Base-by-base conservation (phyloP, 2,329 filamentous ascomycete species). In the Pseudopyrenochaeta lycopersici region DNA sequence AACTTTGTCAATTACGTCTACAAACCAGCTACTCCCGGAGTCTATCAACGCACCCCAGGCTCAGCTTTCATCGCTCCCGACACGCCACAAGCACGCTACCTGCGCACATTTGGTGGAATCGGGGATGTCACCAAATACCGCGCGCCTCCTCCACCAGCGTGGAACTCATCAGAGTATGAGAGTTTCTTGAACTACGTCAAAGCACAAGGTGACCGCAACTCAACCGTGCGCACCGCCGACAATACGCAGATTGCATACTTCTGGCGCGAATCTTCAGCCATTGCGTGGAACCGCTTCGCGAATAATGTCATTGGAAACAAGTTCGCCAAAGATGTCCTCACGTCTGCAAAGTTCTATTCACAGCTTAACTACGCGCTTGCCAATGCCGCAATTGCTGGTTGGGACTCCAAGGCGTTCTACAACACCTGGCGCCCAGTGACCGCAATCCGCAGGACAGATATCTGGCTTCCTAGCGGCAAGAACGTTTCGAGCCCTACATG, bases 301-400 rank as follows among this genome's bases (percentile, higher is more conserved):
- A 63, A 62, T 35, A 59, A 55, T 5, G 62, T 66, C 7, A 48
- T 71, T 17, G 64, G 65, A 1, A 51, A 61, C 38, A 49, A 35
- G 7, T 57, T 63, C 17, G 60, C 64, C 2, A 62, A 46, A 10
- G 56, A 71, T 40, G 65, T 71, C 7, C 31, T 59, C 7, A 50
- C 32, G 3, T 65, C 68, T 4, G 68, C 68, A 12, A 67, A 64
- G 38, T 68, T 70, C 61, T 69, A 68, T 29, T 58, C 62, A 1
- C 64, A 70, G 40, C 52, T 71, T 18, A 66, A 71, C 47, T 70
- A 68, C 43, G 68, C 68, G 7, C 55, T 68, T 14, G 61, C 65
- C 17, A 71, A 71, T 43, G 67, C 68, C 35, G 68, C 56, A 7
- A 68, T 71, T 18, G 68, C 66, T 10, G 50, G 55, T 18, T 70